Conservation (phyloP, 2,329 filamentous ascomycete species). For the Leptodontidium sp. region DNA sequence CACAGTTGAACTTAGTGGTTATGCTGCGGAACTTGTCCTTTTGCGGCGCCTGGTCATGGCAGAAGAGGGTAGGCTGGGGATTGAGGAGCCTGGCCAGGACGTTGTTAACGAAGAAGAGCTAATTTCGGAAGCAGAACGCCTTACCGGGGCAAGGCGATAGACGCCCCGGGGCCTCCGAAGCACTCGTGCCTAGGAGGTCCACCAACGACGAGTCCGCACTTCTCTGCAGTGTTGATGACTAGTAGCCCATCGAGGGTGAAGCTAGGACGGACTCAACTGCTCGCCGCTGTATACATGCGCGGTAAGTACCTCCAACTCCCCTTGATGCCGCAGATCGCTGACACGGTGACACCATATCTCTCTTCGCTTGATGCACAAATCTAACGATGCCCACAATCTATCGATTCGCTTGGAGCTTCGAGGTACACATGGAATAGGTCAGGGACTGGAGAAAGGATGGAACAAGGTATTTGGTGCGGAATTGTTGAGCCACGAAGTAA, state of each 20-base stretch:
- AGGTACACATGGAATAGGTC: slow-evolving; percentile 11
- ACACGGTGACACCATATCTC: slow-evolving; percentile 12
- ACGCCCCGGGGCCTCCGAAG: slow-evolving; percentile 19
- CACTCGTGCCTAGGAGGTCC: slow-evolving; percentile 20
- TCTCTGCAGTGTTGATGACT: slow-evolving; percentile 23
- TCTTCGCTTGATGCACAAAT: slow-evolving; percentile 8
- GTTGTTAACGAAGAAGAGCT: slow-evolving; percentile 10
- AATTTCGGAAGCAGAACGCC: slow-evolving; percentile 17
- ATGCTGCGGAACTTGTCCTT: slow-evolving; percentile 17
- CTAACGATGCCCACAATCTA: slow-evolving; percentile 7
- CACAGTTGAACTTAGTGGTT: slow-evolving; percentile 15
- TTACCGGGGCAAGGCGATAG: slow-evolving; percentile 18
- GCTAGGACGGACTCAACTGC: slow-evolving; percentile 24
- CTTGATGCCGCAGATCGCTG: slow-evolving; percentile 12
- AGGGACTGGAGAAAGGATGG: slow-evolving; percentile 1
- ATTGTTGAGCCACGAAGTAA: slow-evolving; percentile 13
- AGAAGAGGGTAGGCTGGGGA: slow-evolving; percentile 12
- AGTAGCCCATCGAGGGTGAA: slow-evolving; percentile 25
- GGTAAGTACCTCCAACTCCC: slow-evolving; percentile 7
- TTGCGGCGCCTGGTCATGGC: slow-evolving; percentile 12
- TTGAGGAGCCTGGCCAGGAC: slow-evolving; percentile 1
- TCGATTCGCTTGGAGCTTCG: slow-evolving; percentile 11
- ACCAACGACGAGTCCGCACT: slow-evolving; percentile 23
- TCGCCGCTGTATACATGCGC: slow-evolving; percentile 12
- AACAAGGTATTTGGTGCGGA: slow-evolving; percentile 12